Evolutionary conservation across 108 stramenopile genomes (phyloP).

Genomic region (Epithemia pelagica): DNA sequence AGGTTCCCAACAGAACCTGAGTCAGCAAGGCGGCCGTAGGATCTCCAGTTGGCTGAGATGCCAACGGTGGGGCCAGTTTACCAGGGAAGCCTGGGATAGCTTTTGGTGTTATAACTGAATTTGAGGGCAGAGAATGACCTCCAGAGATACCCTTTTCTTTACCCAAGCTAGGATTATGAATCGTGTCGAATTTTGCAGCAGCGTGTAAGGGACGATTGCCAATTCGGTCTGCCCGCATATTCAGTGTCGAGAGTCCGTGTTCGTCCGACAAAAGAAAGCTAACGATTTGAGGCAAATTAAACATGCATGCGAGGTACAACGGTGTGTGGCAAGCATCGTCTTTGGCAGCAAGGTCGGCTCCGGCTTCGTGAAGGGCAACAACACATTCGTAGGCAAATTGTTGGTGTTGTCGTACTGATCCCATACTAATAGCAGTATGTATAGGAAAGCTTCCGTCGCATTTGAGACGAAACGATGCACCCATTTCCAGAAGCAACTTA

Average conservation of each 20-base stretch:
- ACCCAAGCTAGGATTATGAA: constrained; percentile 14
- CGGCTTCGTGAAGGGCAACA: constrained; percentile 38
- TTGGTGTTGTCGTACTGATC: constrained; percentile 50
- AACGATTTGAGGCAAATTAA: constrained; percentile 59
- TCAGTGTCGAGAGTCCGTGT: constrained; percentile 52
- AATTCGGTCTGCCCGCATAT: constrained; percentile 57
- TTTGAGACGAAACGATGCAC: constrained; percentile 57
- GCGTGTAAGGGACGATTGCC: constrained; percentile 77
- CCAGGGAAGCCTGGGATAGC: constrained; percentile 34
- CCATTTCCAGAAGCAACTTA: constrained; percentile 63
- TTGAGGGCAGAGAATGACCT: not conserved
- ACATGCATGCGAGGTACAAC: constrained; percentile 69
- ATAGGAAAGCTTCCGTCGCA: constrained; percentile 80
- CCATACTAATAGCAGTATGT: constrained; percentile 80
- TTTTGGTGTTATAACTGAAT: constrained; percentile 17
- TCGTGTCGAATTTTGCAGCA: constrained; percentile 75
- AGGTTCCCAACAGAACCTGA: constrained; percentile 48
- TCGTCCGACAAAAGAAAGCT: constrained; percentile 50
- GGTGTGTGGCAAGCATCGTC: constrained; percentile 84
- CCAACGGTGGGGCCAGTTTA: constrained; percentile 13
- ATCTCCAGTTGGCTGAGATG: constrained; percentile 11
- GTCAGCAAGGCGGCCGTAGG: constrained; percentile 26
- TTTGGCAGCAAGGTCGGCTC: constrained; percentile 67
- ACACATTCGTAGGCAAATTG: constrained; percentile 75
- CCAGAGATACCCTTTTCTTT: constrained; percentile 2